Conservation (phyloP, 129 eudicot species). For the Gnaphalium uliginosum region DNA sequence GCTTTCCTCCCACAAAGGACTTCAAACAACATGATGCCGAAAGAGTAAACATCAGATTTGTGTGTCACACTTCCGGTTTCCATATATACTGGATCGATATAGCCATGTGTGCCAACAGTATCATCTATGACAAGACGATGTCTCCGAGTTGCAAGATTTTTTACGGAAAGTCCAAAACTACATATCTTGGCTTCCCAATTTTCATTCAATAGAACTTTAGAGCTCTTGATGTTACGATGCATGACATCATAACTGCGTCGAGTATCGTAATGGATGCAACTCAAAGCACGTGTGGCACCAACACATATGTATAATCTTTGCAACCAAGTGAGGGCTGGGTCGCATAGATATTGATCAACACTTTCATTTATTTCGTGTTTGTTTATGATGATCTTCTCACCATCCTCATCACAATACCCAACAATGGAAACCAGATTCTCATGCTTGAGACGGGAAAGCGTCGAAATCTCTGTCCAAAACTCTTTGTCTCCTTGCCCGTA, state of each 20-base stretch:
- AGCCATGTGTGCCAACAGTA: constrained; percentile 42
- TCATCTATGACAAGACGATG: constrained; percentile 42
- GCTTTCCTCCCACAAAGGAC: constrained; percentile 46
- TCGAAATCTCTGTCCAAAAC: constrained; percentile 45
- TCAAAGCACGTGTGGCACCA: constrained; percentile 48
- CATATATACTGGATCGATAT: constrained; percentile 45
- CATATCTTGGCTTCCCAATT: constrained; percentile 61
- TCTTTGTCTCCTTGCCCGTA: constrained; percentile 42
- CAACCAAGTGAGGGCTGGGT: constrained; percentile 51
- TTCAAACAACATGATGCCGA: constrained; percentile 57
- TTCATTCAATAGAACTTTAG: constrained; percentile 49
- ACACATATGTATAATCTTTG: constrained; percentile 53
- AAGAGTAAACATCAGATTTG: constrained; percentile 57
- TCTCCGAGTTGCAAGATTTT: constrained; percentile 49
- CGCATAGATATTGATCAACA: constrained; percentile 46
- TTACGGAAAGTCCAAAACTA: constrained; percentile 49
- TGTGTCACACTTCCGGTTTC: constrained; percentile 46
- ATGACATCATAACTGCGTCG: constrained; percentile 50
- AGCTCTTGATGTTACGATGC: constrained; percentile 56
- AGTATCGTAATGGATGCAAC: constrained; percentile 39
- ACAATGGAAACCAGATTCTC: constrained; percentile 56
- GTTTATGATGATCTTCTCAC: constrained; percentile 50
- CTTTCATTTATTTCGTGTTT: constrained; percentile 49
- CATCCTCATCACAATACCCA: constrained; percentile 45
- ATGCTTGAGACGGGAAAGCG: constrained; percentile 54